Conservation (phyloP, 352 stramenopile genomes). For the Phytophthora vignae region DNA sequence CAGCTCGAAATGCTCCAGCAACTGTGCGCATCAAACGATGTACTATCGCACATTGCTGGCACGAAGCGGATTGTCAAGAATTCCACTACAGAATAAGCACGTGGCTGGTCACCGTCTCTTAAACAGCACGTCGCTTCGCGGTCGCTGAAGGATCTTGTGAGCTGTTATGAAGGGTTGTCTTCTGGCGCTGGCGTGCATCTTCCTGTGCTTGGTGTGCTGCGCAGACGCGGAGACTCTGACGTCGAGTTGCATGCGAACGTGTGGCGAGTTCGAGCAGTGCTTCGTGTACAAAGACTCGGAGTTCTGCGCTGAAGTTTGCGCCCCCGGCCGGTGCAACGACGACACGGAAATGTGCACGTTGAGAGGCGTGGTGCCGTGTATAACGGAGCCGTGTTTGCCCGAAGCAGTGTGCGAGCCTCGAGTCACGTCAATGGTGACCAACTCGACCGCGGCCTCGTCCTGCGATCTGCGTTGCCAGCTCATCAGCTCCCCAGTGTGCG, state of each 20-base stretch:
- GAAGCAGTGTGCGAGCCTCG: slow-evolving; percentile 51
- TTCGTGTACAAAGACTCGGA: slow-evolving; percentile 50
- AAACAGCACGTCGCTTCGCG: slow-evolving; percentile 4
- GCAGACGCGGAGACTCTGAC: slow-evolving; percentile 11
- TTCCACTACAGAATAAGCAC: slow-evolving; percentile 1
- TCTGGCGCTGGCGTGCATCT: slow-evolving; percentile 16
- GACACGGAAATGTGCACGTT: slow-evolving; percentile 47
- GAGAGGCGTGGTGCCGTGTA: slow-evolving; percentile 42
- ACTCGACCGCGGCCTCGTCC: neutral
- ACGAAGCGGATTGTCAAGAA: neutral
- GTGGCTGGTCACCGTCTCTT: neutral
- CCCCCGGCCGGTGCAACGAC: slow-evolving; percentile 48
- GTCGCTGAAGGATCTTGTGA: neutral
- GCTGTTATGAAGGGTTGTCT: slow-evolving; percentile 13
- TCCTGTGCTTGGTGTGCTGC: slow-evolving; percentile 5
- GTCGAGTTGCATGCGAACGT: slow-evolving; percentile 22
- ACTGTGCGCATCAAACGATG: slow-evolving; percentile 19
- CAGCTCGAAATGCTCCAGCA: slow-evolving; percentile 33
- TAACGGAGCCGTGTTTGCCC: slow-evolving; percentile 51
- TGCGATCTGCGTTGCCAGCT: slow-evolving; percentile 50
- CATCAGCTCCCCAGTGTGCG: slow-evolving; percentile 53
- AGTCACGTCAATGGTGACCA: slow-evolving; percentile 4
- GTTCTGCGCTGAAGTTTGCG: slow-evolving; percentile 54
- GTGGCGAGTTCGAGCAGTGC: slow-evolving; percentile 51
- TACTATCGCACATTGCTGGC: neutral